Evolutionary conservation across 1,284 basidiomycete species (phyloP).

Genomic region (Marasmius fiardii): DNA sequence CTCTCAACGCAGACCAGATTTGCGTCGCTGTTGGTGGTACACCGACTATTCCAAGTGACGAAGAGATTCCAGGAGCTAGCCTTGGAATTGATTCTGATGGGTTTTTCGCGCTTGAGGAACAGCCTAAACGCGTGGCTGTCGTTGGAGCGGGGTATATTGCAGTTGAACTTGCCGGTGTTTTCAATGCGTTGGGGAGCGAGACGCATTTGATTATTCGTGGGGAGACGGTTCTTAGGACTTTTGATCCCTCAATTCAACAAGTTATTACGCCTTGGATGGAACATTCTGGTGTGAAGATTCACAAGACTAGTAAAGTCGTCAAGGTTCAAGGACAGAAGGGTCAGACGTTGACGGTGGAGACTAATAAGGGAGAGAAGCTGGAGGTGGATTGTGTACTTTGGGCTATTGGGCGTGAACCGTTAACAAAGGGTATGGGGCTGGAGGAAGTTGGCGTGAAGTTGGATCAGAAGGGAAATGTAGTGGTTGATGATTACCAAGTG

Average conservation of each 20-base stretch:
- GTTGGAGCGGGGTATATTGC: constrained; percentile 98
- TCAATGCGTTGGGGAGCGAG: constrained; percentile 85
- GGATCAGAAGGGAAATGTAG: constrained; percentile 76
- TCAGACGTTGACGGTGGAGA: constrained; percentile 64
- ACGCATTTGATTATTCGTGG: constrained; percentile 91
- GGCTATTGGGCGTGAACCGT: constrained; percentile 90
- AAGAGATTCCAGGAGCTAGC: constrained; percentile 83
- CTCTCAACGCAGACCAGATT: constrained; percentile 72
- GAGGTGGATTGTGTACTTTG: constrained; percentile 90
- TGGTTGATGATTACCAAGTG: constrained; percentile 92
- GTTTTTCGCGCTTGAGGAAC: constrained; percentile 90
- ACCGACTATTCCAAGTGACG: constrained; percentile 79
- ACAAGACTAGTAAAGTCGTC: constrained; percentile 75
- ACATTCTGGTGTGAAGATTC: constrained; percentile 86
- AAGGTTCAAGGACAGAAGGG: constrained; percentile 77
- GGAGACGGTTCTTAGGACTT: constrained; percentile 88
- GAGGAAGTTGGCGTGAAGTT: constrained; percentile 77
- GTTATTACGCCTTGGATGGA: constrained; percentile 93
- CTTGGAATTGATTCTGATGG: constrained; percentile 94
- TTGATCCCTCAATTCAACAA: constrained; percentile 88
- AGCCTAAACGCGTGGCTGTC: constrained; percentile 91
- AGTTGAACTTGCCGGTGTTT: constrained; percentile 89
- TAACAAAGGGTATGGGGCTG: constrained; percentile 78
- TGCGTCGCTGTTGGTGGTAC: constrained; percentile 86
- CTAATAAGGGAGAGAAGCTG: constrained; percentile 69